These are phyloP conservation scores for Hanseniaspora singularis DNA, from an alignment of 805 yeast genomes.

Conservation along the genomic window DNA sequence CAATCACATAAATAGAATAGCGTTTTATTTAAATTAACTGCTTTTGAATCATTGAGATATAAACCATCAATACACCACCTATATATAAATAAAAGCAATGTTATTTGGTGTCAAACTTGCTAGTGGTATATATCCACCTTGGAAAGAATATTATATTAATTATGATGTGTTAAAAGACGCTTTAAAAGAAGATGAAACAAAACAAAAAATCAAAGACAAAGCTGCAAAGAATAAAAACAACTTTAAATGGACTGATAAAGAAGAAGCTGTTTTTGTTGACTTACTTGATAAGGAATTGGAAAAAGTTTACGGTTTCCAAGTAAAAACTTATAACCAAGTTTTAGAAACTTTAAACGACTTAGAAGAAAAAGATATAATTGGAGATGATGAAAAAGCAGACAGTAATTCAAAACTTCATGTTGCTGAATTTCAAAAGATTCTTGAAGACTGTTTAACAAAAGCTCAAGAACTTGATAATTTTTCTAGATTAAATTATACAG, in stretches of 20 bases:
- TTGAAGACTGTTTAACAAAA: conserved; percentile 61
- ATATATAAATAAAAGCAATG: conserved; percentile 35
- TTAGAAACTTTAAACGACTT: conserved; percentile 50
- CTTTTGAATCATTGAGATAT: no score
- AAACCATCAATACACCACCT: no score
- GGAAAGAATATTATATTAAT: conserved; percentile 65
- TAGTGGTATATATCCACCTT: conserved; percentile 73
- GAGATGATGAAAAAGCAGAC: conserved; percentile 35
- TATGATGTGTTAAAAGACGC: conserved; percentile 55
- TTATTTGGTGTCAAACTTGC: conserved; percentile 74
- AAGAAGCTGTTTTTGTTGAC: conserved; percentile 57
- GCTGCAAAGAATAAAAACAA: conserved; percentile 17
- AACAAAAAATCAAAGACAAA: conserved; percentile 19
- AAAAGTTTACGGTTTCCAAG: conserved; percentile 65
- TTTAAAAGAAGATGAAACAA: conserved; percentile 53
- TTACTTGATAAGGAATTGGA: conserved; percentile 59
- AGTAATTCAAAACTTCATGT: conserved; percentile 40
- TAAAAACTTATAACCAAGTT: conserved; percentile 53
- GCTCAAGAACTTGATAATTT: conserved; percentile 84
- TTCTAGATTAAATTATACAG: conserved; percentile 85
- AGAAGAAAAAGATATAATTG: conserved; percentile 32
- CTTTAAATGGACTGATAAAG: conserved; percentile 50
- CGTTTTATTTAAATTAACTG: no score
- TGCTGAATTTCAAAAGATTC: conserved; percentile 45
- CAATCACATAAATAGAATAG: no score